Percentiles rank a stretch among this genome's conserved stretches.
Evolutionary conservation across 352 stramenopile species (phyloP).

Genomic region (Phytopythium kandeliae): DNA sequence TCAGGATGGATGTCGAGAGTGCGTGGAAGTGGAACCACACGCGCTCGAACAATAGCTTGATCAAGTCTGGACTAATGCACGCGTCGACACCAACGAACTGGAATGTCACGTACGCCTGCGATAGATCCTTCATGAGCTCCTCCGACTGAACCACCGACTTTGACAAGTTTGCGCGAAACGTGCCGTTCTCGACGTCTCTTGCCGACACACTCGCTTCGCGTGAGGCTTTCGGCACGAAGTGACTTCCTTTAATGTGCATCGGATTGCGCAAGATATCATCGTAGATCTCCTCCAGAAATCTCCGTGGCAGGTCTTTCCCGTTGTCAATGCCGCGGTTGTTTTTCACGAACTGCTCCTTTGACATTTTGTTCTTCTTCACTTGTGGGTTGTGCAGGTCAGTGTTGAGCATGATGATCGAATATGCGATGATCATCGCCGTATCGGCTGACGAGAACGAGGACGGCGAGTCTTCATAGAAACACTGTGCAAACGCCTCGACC

Average conservation of each 20-base stretch:
- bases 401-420: slow-evolving; percentile 91
- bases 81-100: slow-evolving; percentile 90
- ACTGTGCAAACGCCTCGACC: slow-evolving; percentile 96
- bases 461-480: slow-evolving; percentile 95
- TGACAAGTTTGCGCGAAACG: slow-evolving; percentile 58
- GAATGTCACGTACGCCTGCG: slow-evolving; percentile 80
- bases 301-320: slow-evolving; percentile 82
- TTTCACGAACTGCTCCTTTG: slow-evolving; percentile 95
- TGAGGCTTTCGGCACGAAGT: slow-evolving; percentile 33
- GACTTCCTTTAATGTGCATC: slow-evolving; percentile 89
- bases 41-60: slow-evolving; percentile 89
- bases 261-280: slow-evolving; percentile 91
- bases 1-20: slow-evolving; percentile 78
- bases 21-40: slow-evolving; percentile 96
- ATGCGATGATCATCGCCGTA: slow-evolving; percentile 88
- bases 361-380: slow-evolving; percentile 96
- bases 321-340: slow-evolving; percentile 95
- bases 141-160: slow-evolving; percentile 79
- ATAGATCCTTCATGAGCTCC: slow-evolving; percentile 83
- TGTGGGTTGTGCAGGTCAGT: slow-evolving; percentile 88
- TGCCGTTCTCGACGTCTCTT: slow-evolving; percentile 66
- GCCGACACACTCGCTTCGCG: slow-evolving; percentile 37
- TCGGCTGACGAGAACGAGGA: slow-evolving; percentile 69
- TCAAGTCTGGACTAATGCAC: slow-evolving; percentile 85
- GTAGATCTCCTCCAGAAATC: slow-evolving; percentile 95